Conservation (phyloP, 768 basidiomycete species). For the Rhodocollybia butyracea region DNA sequence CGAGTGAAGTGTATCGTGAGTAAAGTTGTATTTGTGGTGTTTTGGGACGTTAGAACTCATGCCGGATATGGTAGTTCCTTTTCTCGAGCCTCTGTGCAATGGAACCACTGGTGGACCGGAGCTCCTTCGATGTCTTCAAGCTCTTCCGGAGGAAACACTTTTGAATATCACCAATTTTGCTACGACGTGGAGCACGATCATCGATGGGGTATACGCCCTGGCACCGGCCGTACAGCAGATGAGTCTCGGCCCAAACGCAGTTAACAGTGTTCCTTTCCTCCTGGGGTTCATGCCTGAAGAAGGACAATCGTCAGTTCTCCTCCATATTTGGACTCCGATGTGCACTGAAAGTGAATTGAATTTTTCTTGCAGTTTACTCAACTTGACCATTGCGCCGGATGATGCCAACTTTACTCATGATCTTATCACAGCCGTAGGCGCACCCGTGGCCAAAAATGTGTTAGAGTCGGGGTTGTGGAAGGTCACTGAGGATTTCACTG, state of each 20-base stretch:
- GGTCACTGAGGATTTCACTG: constrained; percentile 4
- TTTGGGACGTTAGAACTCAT: no score
- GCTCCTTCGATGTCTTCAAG: constrained; percentile 13
- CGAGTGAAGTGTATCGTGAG: constrained; percentile 9
- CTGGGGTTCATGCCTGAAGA: constrained; percentile 19
- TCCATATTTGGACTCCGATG: no score
- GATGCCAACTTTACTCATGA: constrained; percentile 11
- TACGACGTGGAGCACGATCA: constrained; percentile 9
- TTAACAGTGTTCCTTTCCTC: constrained; percentile 16
- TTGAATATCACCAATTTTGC: constrained; percentile 14
- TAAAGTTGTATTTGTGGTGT: no score
- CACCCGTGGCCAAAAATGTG: constrained; percentile 4
- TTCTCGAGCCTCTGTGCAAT: constrained; percentile 10
- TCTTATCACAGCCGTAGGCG: constrained; percentile 3
- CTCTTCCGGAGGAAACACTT: constrained; percentile 12
- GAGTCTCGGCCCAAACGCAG: constrained; percentile 9
- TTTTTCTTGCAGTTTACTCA: constrained; percentile 10
- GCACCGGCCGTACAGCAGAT: constrained; percentile 13
- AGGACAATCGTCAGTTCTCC: constrained; percentile 15
- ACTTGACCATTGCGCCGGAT: constrained; percentile 11
- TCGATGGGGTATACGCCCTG: constrained; percentile 11
- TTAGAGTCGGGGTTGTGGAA: constrained; percentile 15
- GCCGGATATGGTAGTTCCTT: constrained; percentile 12
- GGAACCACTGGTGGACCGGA: constrained; percentile 11
- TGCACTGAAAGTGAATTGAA: no score